Base-by-base conservation (phyloP, 1,139 yeast genomes). In the Suhomyces yuchorum region DNA sequence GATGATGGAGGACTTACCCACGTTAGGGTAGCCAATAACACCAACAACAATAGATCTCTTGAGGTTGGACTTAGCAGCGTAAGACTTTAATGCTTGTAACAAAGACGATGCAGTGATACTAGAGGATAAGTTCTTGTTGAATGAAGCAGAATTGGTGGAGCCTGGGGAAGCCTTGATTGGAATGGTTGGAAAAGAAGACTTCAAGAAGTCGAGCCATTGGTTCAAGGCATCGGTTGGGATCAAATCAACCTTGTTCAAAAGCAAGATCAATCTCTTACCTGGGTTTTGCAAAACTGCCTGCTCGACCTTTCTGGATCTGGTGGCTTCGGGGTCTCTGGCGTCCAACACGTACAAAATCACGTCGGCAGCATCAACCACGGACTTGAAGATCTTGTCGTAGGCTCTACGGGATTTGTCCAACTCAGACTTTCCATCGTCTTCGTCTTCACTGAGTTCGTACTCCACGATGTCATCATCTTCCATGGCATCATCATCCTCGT, bases 291-390 rank as follows among this genome's bases (percentile, higher is more conserved):
- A 72, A 35, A 93, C 92, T 1, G 96, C 89, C 63, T 89, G 87
- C 73, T 93, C 99, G 35, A 93, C 95, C 63, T 83, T 89, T 64
- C 84, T 82, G 11, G 97, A 91, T 64, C 99, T 82, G 4, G 99
- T 93, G 30, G 92, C 84, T 66, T 89, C 97, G 45, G 99, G 99
- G 68, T 93, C 97, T 68, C 99, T 84, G 3, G 99, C 97, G 70
- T 93, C 99, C 62, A 93, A 75, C 19, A 93, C 97, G 60, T 95
- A 93, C 48, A 93, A 75, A 24, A 93, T 77, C 49, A 93, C 97
- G 68, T 92, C 98, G 1, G 97, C 77, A 24, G 91, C 85, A 50
- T 90, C 97, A 41, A 92, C 92, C 37, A 85, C 91, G 4, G 84
- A 71, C 63, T 85, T 85, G 73, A 87, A 86, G 44, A 92, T 87